These are phyloP conservation scores for Dictyostelium capitatum DNA, from an alignment of 78 protist genomes.

Conservation along the genomic window DNA sequence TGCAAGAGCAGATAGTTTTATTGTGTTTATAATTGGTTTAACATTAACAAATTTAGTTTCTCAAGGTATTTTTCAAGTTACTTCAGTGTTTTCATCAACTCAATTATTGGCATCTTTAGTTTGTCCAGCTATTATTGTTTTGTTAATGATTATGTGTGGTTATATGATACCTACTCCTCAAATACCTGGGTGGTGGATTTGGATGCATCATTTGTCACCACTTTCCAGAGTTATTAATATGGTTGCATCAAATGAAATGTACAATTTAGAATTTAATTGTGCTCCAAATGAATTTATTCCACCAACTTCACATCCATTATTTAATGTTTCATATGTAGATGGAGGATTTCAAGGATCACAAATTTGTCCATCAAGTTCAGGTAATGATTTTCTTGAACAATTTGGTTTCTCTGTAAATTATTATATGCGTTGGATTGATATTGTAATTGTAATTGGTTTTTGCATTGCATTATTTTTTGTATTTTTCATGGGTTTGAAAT, in stretches of 20 bases:
- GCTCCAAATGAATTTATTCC: slow-evolving; percentile 43
- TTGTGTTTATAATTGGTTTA: slow-evolving; percentile 54
- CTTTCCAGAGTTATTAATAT: slow-evolving; percentile 57
- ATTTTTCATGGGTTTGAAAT: slow-evolving; percentile 42
- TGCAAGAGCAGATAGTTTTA: slow-evolving; percentile 44
- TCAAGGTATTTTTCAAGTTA: slow-evolving; percentile 74
- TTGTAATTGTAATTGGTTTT: slow-evolving; percentile 43
- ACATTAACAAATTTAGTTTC: slow-evolving; percentile 31
- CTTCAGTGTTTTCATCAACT: slow-evolving; percentile 10
- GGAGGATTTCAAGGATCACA: slow-evolving; percentile 16
- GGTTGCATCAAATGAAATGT: slow-evolving; percentile 48
- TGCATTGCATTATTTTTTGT: not conserved
- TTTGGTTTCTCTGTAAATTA: slow-evolving; percentile 54
- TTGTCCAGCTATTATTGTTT: slow-evolving; percentile 59
- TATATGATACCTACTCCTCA: slow-evolving; percentile 42
- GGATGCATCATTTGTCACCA: slow-evolving; percentile 65
- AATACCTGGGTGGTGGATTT: slow-evolving; percentile 66
- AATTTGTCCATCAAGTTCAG: slow-evolving; percentile 13
- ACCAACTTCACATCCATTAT: not conserved
- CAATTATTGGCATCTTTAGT: slow-evolving; percentile 52
- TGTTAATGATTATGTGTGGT: slow-evolving; percentile 73
- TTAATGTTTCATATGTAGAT: not conserved
- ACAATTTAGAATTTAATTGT: slow-evolving; percentile 50
- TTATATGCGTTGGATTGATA: slow-evolving; percentile 73
- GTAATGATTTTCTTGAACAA: slow-evolving; percentile 6